phyloP scores from a whole-genome alignment of 257 asterid species.

The Salvia rosmarinus region DNA sequence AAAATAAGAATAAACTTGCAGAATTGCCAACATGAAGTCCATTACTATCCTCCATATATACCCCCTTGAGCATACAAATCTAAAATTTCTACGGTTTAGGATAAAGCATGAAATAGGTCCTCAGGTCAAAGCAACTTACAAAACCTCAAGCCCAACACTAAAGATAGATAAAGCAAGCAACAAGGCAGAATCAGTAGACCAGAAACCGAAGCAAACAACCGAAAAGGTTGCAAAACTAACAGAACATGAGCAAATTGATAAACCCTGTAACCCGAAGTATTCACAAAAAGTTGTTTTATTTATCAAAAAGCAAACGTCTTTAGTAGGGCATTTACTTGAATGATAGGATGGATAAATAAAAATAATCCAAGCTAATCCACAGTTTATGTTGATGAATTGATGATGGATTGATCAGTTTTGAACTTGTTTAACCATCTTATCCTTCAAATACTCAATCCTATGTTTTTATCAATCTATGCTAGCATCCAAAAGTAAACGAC shows the following conservation, averaged over 20 bases:
- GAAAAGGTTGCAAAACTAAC: neutral
- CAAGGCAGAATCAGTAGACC: neutral
- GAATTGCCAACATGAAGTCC: neutral
- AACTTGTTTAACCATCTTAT: no score
- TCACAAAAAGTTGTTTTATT: neutral
- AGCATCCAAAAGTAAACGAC: no score
- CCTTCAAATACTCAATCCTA: no score
- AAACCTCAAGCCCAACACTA: neutral
- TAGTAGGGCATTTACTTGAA: no score
- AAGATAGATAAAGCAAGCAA: conserved; percentile 2
- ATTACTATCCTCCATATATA: neutral
- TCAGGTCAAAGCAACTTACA: neutral
- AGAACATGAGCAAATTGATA: neutral
- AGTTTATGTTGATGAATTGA: no score
- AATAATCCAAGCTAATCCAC: no score
- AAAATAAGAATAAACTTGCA: neutral
- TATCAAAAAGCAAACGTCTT: neutral
- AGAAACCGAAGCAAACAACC: neutral
- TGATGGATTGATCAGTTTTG: no score
- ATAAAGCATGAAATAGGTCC: neutral
- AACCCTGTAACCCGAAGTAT: neutral
- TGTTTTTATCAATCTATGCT: no score
- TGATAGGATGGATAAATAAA: no score
- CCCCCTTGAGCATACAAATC: neutral
- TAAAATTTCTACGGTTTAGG: neutral